phyloP scores from a whole-genome alignment of 1,284 basidiomycete species.

The Sporisorium iseilematis-ciliati region DNA sequence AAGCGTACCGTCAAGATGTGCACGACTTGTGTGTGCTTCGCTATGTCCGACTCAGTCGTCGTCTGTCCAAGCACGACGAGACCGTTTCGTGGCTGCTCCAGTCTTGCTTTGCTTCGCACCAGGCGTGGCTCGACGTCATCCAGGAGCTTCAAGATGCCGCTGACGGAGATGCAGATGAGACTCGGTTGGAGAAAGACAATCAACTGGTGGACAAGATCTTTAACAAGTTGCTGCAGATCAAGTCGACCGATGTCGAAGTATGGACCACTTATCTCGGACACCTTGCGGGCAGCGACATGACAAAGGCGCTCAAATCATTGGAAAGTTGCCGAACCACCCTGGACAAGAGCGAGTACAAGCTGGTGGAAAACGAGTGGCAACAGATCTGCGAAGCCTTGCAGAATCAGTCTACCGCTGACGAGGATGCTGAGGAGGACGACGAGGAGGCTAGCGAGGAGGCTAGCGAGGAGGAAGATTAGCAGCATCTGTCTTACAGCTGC shows the following conservation, averaged over 20 bases:
- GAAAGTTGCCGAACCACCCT: conserved; percentile 19
- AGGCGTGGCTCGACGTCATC: conserved; percentile 30
- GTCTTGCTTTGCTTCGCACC: conserved; percentile 29
- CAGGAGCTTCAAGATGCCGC: conserved; percentile 4
- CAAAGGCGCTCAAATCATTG: conserved; percentile 24
- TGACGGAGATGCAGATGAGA: neutral
- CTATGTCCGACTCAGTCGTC: conserved; percentile 30
- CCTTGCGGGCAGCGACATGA: conserved; percentile 24
- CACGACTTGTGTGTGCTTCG: conserved; percentile 44
- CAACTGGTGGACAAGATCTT: conserved; percentile 28
- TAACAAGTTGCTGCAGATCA: conserved; percentile 30
- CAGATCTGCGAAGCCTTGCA: conserved; percentile 32
- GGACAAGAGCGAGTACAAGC: conserved; percentile 28
- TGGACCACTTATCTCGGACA: conserved; percentile 31
- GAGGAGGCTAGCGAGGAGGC: neutral
- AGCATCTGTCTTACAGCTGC: neutral
- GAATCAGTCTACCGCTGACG: neutral
- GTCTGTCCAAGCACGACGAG: conserved; percentile 23
- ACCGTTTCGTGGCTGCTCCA: conserved; percentile 32
- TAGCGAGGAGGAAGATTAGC: conserved; percentile 5
- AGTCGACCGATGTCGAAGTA: conserved; percentile 22
- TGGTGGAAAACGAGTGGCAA: conserved; percentile 40
- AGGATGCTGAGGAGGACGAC: neutral
- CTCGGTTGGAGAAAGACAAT: conserved; percentile 7
- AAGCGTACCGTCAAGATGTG: conserved; percentile 29